Base-by-base conservation (phyloP, 1,284 basidiomycete species). In the Taiwanofungus camphoratus region DNA sequence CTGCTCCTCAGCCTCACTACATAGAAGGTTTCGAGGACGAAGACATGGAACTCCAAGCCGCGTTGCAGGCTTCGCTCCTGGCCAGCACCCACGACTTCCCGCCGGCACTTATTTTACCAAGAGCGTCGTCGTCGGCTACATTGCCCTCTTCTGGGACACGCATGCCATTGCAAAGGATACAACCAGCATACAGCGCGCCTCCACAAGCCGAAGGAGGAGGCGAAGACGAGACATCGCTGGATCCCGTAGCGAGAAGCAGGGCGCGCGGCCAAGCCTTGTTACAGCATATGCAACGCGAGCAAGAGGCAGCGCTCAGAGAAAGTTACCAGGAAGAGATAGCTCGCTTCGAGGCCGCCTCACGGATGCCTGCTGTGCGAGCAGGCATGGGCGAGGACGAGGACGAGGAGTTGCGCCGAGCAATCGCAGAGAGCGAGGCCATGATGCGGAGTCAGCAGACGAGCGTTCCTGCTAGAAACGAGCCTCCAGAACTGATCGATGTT, bases 21-120 rank as follows among this genome's bases (percentile, higher is more conserved):
- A 46, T 61, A 18, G 62, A 67, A 44, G 72, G 68, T 3, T 62
- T 89, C 27, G 89, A 88, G 51, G 82, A 90, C 52, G 92, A 93
- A 61, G 92, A 95, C 61, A 76, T 81, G 53, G 88, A 92, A 46
- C 74, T 95, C 0, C 90, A 94, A 59, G 82, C 81, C 5, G 92
- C 88, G 1, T 64, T 94, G 37, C 87, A 88, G 54, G 92, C 91
- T 1, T 88, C 84, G 2, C 58, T 89, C 15, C 66, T 65, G 57
- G 60, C 61, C 30, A 38, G 39, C 24, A 26, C 36, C 1, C 34
- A 43, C 23, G 43, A 39, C 16, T 39, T 36, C 15, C 36, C 43
- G 32, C 18, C 37, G 4, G 41, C 39, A 15, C 16, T 41, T n/a
- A 24, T 18, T 15, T 29, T 39, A 16, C 19, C 23, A 20, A 27